Evolutionary conservation across 2,329 filamentous ascomycete genomes (phyloP).

Genomic region (Alternaria alternata): DNA sequence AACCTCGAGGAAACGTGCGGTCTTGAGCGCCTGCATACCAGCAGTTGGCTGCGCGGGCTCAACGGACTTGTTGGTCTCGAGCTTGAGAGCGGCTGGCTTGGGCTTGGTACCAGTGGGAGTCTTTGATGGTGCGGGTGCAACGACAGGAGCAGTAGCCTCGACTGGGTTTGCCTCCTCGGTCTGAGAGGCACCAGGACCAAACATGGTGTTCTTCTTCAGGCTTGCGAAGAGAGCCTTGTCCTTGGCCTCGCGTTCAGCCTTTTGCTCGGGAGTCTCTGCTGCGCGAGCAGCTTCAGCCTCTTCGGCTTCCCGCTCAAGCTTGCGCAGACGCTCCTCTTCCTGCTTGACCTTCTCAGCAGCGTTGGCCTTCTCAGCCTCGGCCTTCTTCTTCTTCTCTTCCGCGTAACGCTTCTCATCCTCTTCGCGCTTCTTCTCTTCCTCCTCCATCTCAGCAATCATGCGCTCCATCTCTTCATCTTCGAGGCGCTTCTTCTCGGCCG

Average conservation of each 20-base stretch:
- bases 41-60: slow-evolving; percentile 94
- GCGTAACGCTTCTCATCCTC: slow-evolving; percentile 75
- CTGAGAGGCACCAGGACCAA: slow-evolving; percentile 56
- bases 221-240: slow-evolving; percentile 53
- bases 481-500: slow-evolving; percentile 45
- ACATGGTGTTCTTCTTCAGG: slow-evolving; percentile 58
- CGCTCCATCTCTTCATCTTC: slow-evolving; percentile 59
- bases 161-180: slow-evolving; percentile 42
- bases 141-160: slow-evolving; percentile 53
- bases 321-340: slow-evolving; percentile 62
- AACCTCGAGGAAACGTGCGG: slow-evolving; percentile 84
- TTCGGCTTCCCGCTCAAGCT: slow-evolving; percentile 59
- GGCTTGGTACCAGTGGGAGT: slow-evolving; percentile 67
- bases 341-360: slow-evolving; percentile 56
- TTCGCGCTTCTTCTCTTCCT: slow-evolving; percentile 56
- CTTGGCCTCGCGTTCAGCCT: slow-evolving; percentile 51
- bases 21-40: slow-evolving; percentile 90
- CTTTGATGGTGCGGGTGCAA: slow-evolving; percentile 35
- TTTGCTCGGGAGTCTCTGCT: slow-evolving; percentile 52
- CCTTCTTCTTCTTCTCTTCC: slow-evolving; percentile 71
- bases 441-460: slow-evolving; percentile 71
- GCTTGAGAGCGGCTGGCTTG: slow-evolving; percentile 89
- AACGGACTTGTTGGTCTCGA: slow-evolving; percentile 84
- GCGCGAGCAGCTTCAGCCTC: slow-evolving; percentile 56
- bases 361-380: slow-evolving; percentile 67